These are phyloP conservation scores for Trametes punicea DNA, from an alignment of 768 basidiomycete genomes.

Conservation along the genomic window DNA sequence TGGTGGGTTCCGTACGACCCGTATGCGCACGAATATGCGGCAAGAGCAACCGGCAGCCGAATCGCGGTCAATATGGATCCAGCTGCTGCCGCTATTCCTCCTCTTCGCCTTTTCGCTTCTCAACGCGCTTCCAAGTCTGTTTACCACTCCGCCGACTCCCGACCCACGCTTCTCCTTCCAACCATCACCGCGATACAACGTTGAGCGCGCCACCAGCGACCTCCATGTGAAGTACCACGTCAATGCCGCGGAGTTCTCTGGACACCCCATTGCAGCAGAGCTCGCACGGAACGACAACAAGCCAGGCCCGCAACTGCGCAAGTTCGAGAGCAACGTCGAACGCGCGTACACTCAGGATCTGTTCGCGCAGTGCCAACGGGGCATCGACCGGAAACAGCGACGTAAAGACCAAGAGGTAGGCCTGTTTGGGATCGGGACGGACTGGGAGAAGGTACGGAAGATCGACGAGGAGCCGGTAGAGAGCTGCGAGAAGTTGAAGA, in stretches of 20 bases:
- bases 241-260: conserved; percentile 68
- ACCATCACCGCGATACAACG: conserved; percentile 54
- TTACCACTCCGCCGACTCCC: conserved; percentile 61
- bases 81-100: conserved; percentile 81
- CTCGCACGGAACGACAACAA: conserved; percentile 42
- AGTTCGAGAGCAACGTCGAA: conserved; percentile 80
- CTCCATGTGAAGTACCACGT: conserved; percentile 83
- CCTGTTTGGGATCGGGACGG: conserved; percentile 86
- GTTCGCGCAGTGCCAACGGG: conserved; percentile 68
- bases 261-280: conserved; percentile 78
- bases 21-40: conserved; percentile 44
- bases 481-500: conserved; percentile 75
- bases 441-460: conserved; percentile 82
- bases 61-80: conserved; percentile 62
- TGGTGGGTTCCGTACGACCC: conserved; percentile 75
- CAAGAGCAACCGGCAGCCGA: conserved; percentile 38
- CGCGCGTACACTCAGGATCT: conserved; percentile 67
- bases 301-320: conserved; percentile 38
- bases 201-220: conserved; percentile 66
- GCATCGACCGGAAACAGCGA: conserved; percentile 63
- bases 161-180: conserved; percentile 81
- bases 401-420: conserved; percentile 76
- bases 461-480: conserved; percentile 69
- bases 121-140: conserved; percentile 74
- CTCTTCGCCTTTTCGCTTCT: conserved; percentile 83